Percentiles rank a stretch among this genome's conserved stretches.
Conservation (phyloP, 2,329 filamentous ascomycete species). For the Diaporthe citriasiana region DNA sequence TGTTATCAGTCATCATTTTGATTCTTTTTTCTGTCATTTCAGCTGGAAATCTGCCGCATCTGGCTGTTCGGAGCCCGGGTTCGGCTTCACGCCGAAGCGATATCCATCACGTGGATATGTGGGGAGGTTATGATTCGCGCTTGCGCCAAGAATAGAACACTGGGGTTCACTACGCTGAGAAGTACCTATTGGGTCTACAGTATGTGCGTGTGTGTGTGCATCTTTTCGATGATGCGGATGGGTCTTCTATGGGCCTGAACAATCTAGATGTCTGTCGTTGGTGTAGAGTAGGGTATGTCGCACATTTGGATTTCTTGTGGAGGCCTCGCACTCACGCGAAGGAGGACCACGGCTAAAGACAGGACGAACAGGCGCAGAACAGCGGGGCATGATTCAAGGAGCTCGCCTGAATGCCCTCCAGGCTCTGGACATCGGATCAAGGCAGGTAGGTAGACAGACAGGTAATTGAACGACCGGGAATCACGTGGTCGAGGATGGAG, state of each 20-base stretch:
- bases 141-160: constrained; percentile 9
- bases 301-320: background rate
- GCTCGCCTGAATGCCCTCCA: constrained; percentile 5
- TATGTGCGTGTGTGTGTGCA: too few relatives aligned
- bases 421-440: constrained; percentile 1
- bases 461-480: background rate
- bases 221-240: background rate
- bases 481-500: background rate
- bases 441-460: background rate
- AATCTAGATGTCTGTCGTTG: background rate
- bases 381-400: background rate
- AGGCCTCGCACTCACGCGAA: background rate
- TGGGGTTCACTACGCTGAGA: too few relatives aligned
- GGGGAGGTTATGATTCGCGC: constrained; percentile 19
- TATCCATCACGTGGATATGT: background rate
- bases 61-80: background rate
- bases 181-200: background rate
- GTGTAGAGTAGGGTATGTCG: too few relatives aligned
- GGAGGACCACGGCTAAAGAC: background rate
- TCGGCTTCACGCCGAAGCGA: constrained; percentile 20
- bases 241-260: too few relatives aligned
- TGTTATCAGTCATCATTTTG: constrained; percentile 2
- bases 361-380: constrained; percentile 6
- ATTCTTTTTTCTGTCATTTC: background rate
- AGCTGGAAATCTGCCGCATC: background rate